These are phyloP conservation scores for Sparassis latifolia DNA, from an alignment of 1,284 basidiomycete genomes.

Conservation along the genomic window DNA sequence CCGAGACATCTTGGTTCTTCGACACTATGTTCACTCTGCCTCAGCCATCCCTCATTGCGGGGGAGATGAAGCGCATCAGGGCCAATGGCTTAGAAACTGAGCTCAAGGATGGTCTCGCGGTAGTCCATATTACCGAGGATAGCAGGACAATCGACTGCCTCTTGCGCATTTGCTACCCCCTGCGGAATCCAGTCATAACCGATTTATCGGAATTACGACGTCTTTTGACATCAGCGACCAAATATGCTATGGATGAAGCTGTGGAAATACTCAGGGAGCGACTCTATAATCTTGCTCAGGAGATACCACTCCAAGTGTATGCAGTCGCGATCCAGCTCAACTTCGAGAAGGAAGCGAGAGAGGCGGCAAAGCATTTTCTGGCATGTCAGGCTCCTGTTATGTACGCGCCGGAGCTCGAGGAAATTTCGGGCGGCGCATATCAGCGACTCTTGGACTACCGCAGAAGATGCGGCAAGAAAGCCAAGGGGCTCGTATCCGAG, in stretches of 20 bases:
- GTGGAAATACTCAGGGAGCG: not conserved
- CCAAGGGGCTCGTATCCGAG: not conserved
- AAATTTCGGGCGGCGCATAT: slow-evolving; percentile 6
- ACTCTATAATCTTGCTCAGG: not conserved
- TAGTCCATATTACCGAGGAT: slow-evolving; percentile 23
- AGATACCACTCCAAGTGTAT: not conserved
- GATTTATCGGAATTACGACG: slow-evolving; percentile 4
- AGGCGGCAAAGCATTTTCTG: not conserved
- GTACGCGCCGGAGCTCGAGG: not conserved
- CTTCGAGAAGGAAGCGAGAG: not conserved
- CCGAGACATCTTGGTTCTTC: not conserved
- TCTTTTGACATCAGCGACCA: slow-evolving; percentile 11
- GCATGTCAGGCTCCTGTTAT: not conserved
- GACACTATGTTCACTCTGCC: not conserved
- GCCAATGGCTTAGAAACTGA: slow-evolving; percentile 12
- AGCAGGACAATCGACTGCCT: slow-evolving; percentile 25
- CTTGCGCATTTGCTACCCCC: slow-evolving; percentile 32
- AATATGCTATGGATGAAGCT: slow-evolving; percentile 12
- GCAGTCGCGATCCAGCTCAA: not conserved
- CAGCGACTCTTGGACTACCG: slow-evolving; percentile 7
- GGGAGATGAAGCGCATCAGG: slow-evolving; percentile 8
- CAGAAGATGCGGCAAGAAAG: not conserved
- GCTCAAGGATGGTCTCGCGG: not conserved
- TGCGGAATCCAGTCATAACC: slow-evolving; percentile 11
- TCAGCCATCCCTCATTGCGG: slow-evolving; percentile 22